Evolutionary conservation across 164 flowering plant genomes (phyloP), one percentile per base, ranked within the genome.

Genomic region (Kingdonia uniflora): DNA sequence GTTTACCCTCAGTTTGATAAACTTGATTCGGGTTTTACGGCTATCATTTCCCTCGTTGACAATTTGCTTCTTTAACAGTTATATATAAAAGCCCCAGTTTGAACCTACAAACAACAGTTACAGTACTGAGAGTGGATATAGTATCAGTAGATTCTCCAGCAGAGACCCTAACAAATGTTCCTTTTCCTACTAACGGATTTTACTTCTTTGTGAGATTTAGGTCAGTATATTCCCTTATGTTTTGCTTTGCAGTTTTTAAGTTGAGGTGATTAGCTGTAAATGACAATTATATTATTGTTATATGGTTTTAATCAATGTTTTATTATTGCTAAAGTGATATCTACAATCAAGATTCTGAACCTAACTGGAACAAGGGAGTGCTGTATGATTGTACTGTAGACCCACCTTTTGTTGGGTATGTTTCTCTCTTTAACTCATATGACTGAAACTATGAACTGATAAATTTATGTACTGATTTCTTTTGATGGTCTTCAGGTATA

Each of bases 381-480:
- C 57, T 57, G 51, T 79, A 66, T 63, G 81, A 76, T 55, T 89
- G 97, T 65, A 51, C 40, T 33, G 90, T 86, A 47, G 84, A 84
- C 53, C 95, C 97, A 50, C 66, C 82, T 62, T 82, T 60, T 68
- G 67, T 86, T 42, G 92, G 97, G 87, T 89, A 78, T 64, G 65
- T 49, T 49, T 41, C 64, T 35, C 0, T 46, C 22, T 52, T 55
- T 3, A 29, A 29, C 8, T 29, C 8, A n/a, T n/a, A 8, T 29
- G 35, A 3, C 8, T 29, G 35, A 8, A 29, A 29, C 35, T 29
- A 29, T 29, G 35, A 3, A 29, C 35, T 29, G 4, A 29, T 4
- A 29, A 29, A 40, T 63, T 3, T 14, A 54, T 19, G 20, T 42
- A 15, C 39, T 8, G 37, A 33, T 14, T 25, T 57, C 21, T 22